Evolutionary conservation across 2,329 filamentous ascomycete genomes (phyloP), one percentile per base, ranked within the genome.

Genomic region (Allantophomopsis cytisporea): DNA sequence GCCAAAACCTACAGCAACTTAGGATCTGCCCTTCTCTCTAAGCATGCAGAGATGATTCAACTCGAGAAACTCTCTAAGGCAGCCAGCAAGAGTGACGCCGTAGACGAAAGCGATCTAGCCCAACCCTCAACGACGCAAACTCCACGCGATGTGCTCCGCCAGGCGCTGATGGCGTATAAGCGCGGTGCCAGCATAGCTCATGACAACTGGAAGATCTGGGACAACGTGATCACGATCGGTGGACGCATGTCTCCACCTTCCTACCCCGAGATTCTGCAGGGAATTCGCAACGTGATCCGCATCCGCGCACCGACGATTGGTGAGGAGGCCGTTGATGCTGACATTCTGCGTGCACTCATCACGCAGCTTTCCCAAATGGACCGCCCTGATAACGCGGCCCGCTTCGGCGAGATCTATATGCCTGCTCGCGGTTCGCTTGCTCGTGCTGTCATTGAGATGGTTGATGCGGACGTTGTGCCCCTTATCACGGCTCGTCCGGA

Each of bases 1-100:
- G 89, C 88, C 1, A 78, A 94, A 53, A 86, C 85, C 1, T 98
- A 91, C 86, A 93, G 83, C 51, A 98, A 98, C 54, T 70, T 98
- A 16, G 91, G 88, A 0, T 87, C 83, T 2, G 80, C 89, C 0
- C 69, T 96, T 2, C 73, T 84, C 47, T 80, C 77, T 43, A 64
- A 82, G 45, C 87, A 73, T 58, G 68, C 63, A 34, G 71, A 76
- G 50, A 58, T 52, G 34, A 35, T 50, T 31, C 36, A 66, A 0
- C 47, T 65, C 4, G 60, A 66, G 40, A 51, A 55, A 44, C n/a
- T 47, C 31, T 46, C 41, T 11, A 36, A 43, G 20, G 13, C 37
- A 23, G 38, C 39, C 11, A 36, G 42, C 31, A 48, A 48, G 2
- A 46, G 53, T 2, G 49, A 56, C 1, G 54, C 57, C 1, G 54